Percentiles rank a stretch among this genome's conserved stretches.
Conservation (phyloP, 78 protist genomes). For the Emiliania huxleyi region DNA sequence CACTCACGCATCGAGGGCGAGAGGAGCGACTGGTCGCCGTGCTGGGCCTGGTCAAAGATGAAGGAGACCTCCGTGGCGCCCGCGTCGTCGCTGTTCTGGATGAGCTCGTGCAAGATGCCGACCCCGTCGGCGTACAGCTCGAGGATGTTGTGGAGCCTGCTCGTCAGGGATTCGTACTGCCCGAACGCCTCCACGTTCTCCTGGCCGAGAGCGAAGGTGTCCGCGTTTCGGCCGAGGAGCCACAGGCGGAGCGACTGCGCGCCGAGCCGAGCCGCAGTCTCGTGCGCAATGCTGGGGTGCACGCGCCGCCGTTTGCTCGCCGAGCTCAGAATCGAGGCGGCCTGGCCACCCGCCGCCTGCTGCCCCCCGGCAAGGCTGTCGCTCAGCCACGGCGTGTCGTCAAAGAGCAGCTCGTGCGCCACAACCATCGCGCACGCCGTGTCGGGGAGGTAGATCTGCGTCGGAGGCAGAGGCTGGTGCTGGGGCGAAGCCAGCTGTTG, state of each 20-base stretch:
- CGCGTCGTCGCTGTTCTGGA: slow-evolving; percentile 80
- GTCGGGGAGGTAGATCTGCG: neutral
- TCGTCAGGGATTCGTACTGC: slow-evolving; percentile 11
- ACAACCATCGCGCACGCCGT: neutral
- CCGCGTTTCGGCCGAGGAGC: no score
- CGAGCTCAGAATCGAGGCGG: no score
- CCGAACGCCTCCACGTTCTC: no score
- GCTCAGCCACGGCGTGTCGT: neutral
- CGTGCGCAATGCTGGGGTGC: no score
- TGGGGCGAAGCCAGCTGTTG: neutral
- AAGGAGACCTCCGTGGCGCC: slow-evolving; percentile 54
- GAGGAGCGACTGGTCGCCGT: neutral
- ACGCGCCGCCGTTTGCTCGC: no score
- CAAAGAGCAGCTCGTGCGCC: neutral
- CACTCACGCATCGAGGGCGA: neutral
- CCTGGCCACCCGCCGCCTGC: no score
- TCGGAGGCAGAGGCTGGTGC: neutral
- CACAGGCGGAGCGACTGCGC: no score
- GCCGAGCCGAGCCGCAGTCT: no score
- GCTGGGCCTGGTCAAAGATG: slow-evolving; percentile 32
- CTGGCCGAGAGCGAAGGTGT: no score
- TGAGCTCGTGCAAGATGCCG: slow-evolving; percentile 55
- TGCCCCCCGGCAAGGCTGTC: neutral
- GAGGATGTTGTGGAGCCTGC: neutral
- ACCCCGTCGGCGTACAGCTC: neutral